Conservation (phyloP, 2,329 filamentous ascomycete species). For the Helotiales sp. region DNA sequence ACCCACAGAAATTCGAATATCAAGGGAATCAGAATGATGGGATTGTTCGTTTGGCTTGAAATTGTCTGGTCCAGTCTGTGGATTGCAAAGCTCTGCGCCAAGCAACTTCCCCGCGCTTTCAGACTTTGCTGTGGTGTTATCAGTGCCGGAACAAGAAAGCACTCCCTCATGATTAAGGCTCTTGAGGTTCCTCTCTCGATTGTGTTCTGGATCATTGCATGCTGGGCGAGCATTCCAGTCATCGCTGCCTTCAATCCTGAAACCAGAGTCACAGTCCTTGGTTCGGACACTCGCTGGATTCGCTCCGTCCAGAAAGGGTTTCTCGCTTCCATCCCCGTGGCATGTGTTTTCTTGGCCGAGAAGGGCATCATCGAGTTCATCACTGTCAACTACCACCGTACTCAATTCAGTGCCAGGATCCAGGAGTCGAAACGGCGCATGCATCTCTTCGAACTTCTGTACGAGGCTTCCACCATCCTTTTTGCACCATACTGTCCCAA, state of each 20-base stretch:
- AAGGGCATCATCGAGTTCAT: constrained; percentile 80
- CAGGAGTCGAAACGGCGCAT: constrained; percentile 87
- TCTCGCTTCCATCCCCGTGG: constrained; percentile 66
- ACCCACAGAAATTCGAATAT: constrained; percentile 87
- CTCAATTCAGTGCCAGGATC: constrained; percentile 80
- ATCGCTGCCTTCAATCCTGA: constrained; percentile 6
- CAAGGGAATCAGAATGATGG: constrained; percentile 64
- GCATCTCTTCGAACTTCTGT: constrained; percentile 78
- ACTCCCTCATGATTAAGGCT: constrained; percentile 57
- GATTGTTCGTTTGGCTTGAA: constrained; percentile 70
- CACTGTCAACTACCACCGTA: constrained; percentile 81
- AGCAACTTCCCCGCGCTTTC: constrained; percentile 62
- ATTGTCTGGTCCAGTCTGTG: constrained; percentile 68
- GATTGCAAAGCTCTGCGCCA: constrained; percentile 69
- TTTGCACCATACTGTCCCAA: constrained; percentile 91
- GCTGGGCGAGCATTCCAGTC: constrained; percentile 62
- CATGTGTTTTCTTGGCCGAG: constrained; percentile 74
- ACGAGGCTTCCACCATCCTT: constrained; percentile 82
- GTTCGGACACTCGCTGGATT: constrained; percentile 9
- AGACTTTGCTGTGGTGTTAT: constrained; percentile 71
- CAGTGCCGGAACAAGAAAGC: constrained; percentile 69
- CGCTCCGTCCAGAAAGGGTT: constrained; percentile 6
- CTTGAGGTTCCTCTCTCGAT: constrained; percentile 68
- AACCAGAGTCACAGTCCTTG: background rate
- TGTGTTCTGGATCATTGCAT: constrained; percentile 68